phyloP scores from a whole-genome alignment of 2,329 filamentous ascomycete species.

The Pezicula neosporulosa region DNA sequence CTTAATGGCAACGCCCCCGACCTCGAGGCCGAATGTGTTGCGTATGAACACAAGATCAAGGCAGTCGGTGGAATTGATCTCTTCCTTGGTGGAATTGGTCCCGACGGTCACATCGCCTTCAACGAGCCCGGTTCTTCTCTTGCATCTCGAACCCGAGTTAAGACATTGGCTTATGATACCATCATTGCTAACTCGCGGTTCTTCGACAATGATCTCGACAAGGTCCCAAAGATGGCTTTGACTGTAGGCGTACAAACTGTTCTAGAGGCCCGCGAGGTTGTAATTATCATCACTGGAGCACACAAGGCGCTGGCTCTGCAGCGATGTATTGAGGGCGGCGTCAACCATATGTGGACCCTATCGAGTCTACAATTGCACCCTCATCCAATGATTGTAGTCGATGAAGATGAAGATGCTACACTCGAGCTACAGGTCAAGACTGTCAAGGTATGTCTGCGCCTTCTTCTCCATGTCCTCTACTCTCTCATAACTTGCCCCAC shows the following conservation, averaged over 20 bases:
- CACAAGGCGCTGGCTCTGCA: conserved; percentile 79
- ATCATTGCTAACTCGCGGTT: conserved; percentile 83
- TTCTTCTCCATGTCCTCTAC: neutral
- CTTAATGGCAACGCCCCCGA: conserved; percentile 77
- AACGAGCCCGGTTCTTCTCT: conserved; percentile 84
- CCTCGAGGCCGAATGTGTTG: conserved; percentile 71
- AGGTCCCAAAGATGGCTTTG: conserved; percentile 77
- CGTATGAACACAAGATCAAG: conserved; percentile 77
- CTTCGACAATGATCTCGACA: conserved; percentile 69
- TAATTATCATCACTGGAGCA: conserved; percentile 77
- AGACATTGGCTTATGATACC: conserved; percentile 84
- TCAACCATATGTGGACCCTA: conserved; percentile 91
- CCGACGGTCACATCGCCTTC: conserved; percentile 87
- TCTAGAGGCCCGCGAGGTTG: conserved; percentile 75
- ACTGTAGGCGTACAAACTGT: conserved; percentile 85
- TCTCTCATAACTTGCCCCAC: conserved; percentile 8
- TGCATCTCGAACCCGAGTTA: conserved; percentile 74
- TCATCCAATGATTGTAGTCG: conserved; percentile 78
- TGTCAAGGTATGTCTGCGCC: conserved; percentile 46
- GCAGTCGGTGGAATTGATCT: conserved; percentile 76
- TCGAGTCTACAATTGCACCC: conserved; percentile 78
- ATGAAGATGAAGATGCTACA: conserved; percentile 81
- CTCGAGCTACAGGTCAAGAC: conserved; percentile 72
- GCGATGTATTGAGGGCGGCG: conserved; percentile 74
- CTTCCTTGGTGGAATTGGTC: conserved; percentile 80